These are phyloP conservation scores for Pythium dissotocum DNA, from an alignment of 352 stramenopile genomes.

Conservation along the genomic window DNA sequence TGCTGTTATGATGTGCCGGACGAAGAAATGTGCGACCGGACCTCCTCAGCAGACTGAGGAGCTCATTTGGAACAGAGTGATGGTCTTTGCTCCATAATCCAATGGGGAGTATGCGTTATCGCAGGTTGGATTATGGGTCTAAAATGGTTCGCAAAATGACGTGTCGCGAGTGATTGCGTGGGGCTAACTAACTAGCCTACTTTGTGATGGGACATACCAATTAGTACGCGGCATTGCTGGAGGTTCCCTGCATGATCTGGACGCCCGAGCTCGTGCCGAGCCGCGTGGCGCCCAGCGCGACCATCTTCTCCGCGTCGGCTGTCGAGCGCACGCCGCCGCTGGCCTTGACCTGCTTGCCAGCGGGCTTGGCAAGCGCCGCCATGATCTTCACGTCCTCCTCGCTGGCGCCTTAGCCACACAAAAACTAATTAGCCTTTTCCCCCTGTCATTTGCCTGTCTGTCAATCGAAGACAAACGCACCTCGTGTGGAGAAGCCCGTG, in stretches of 20 bases:
- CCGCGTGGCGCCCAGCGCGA: conserved; percentile 67
- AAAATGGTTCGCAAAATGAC: neutral
- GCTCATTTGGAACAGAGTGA: conserved; percentile 15
- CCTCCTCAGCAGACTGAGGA: neutral
- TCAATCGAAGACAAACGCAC: conserved; percentile 21
- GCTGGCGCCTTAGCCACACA: conserved; percentile 50
- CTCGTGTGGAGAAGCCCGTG: conserved; percentile 83
- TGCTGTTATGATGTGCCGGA: neutral
- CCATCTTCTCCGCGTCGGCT: conserved; percentile 69
- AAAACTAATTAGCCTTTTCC: neutral
- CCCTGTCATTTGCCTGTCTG: no score
- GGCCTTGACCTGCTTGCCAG: conserved; percentile 78
- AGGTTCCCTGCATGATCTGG: conserved; percentile 57
- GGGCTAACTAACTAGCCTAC: neutral
- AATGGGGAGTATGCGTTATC: conserved; percentile 7
- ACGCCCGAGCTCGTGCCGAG: conserved; percentile 69
- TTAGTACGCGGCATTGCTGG: conserved; percentile 32
- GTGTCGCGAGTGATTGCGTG: conserved; percentile 4
- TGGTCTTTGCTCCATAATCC: conserved; percentile 9
- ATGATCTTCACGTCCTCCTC: conserved; percentile 81
- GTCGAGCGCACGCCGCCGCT: conserved; percentile 75
- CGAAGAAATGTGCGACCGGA: neutral
- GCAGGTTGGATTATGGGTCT: conserved; percentile 8
- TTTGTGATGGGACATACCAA: neutral
- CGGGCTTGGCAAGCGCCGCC: conserved; percentile 53